phyloP scores from a whole-genome alignment of 2,329 filamentous ascomycete species.

The Mariannaea elegans region DNA sequence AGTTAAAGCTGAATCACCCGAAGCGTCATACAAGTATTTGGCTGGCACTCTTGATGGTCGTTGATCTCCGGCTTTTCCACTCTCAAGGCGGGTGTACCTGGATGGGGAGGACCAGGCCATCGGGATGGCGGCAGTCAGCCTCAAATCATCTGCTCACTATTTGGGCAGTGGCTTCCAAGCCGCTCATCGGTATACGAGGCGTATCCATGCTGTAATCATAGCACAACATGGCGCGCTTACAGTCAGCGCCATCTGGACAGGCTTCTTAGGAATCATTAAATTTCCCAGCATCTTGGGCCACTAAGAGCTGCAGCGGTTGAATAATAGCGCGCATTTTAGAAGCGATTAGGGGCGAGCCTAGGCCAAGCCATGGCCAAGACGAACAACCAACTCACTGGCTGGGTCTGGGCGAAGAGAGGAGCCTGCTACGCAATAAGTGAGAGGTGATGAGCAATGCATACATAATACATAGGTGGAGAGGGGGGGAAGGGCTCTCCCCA shows the following conservation, averaged over 20 bases:
- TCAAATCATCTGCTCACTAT: slow-evolving; percentile 4
- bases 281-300: slow-evolving; percentile 12
- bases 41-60: not conserved
- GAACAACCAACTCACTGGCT: not conserved
- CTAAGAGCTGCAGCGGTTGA: not conserved
- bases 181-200: not conserved
- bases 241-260: not conserved
- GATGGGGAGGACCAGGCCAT: not conserved
- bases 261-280: not conserved
- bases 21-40: not conserved
- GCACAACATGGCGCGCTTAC: not conserved
- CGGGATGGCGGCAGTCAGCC: slow-evolving; percentile 11
- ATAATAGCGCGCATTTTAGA: not conserved
- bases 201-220: not conserved
- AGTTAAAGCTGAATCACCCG: not conserved
- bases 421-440: slow-evolving; percentile 12
- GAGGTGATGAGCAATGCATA: not conserved
- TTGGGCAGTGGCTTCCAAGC: not conserved
- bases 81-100: slow-evolving; percentile 7
- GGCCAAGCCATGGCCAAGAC: slow-evolving; percentile 14
- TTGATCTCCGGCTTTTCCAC: not conserved
- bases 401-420: not conserved
- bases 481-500: not conserved
- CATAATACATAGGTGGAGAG: not conserved
- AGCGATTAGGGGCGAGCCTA: not conserved